Conservation (phyloP, 352 stramenopile species). For the Globisporangium camurandrum region DNA sequence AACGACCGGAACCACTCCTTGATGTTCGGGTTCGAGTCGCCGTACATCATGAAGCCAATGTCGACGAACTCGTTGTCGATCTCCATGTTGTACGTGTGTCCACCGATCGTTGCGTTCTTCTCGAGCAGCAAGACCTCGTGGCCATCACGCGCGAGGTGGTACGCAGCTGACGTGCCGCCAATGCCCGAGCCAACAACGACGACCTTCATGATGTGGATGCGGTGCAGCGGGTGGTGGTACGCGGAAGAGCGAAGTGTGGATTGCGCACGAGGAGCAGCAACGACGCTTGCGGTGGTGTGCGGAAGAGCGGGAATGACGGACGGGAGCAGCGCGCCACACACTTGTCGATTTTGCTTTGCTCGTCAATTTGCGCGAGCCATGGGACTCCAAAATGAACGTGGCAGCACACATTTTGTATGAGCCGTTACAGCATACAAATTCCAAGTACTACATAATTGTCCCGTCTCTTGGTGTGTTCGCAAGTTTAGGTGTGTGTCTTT, state of each 20-base stretch:
- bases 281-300: slow-evolving; percentile 4
- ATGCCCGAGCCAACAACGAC: slow-evolving; percentile 81
- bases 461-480: neutral
- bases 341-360: too few species aligned
- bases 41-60: slow-evolving; percentile 89
- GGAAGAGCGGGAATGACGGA: slow-evolving; percentile 10
- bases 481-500: neutral
- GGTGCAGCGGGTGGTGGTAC: slow-evolving; percentile 1
- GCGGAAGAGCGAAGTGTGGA: neutral
- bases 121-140: slow-evolving; percentile 79
- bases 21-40: slow-evolving; percentile 87
- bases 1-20: slow-evolving; percentile 87
- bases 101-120: slow-evolving; percentile 71
- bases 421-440: slow-evolving; percentile 1
- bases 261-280: neutral
- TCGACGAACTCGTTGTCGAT: slow-evolving; percentile 81
- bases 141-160: slow-evolving; percentile 77
- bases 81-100: slow-evolving; percentile 84
- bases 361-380: too few species aligned
- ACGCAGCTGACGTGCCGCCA: slow-evolving; percentile 73
- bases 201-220: slow-evolving; percentile 70
- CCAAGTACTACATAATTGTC: neutral
- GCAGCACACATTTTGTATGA: too few species aligned
- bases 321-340: neutral
- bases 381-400: too few species aligned